Evolutionary conservation across 1,284 basidiomycete species (phyloP).

Genomic region (Boletus sp.): DNA sequence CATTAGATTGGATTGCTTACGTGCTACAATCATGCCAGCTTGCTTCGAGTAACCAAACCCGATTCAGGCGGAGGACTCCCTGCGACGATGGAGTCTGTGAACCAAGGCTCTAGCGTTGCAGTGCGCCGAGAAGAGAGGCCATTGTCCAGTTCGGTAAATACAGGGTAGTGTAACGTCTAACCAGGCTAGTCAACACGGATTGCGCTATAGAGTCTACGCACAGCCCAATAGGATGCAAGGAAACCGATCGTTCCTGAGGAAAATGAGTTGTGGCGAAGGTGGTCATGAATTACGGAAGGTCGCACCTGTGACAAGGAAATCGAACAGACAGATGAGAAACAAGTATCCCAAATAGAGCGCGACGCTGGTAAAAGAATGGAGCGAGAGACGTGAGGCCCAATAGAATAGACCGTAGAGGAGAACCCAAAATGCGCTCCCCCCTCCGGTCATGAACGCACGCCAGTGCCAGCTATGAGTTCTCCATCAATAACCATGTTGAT

Average conservation of each 20-base stretch:
- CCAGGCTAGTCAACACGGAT: slow-evolving; percentile 65
- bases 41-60: background rate
- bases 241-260: slow-evolving; percentile 76
- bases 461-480: slow-evolving; percentile 79
- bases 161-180: slow-evolving; percentile 11
- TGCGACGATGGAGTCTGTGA: background rate
- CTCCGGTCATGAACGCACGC: slow-evolving; percentile 92
- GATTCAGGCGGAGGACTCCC: background rate
- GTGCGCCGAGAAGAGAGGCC: background rate
- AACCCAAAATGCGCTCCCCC: slow-evolving; percentile 92
- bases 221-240: slow-evolving; percentile 83
- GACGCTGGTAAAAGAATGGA: slow-evolving; percentile 81
- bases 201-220: slow-evolving; percentile 75
- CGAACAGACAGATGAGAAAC: slow-evolving; percentile 74
- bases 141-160: slow-evolving; percentile 18
- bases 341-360: slow-evolving; percentile 92
- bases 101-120: background rate
- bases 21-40: background rate
- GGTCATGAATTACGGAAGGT: slow-evolving; percentile 13
- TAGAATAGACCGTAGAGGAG: slow-evolving; percentile 64
- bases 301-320: slow-evolving; percentile 85
- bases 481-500: slow-evolving; percentile 3
- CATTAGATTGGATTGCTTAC: too few species aligned
- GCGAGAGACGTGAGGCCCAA: slow-evolving; percentile 81
- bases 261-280: slow-evolving; percentile 7